Conservation (phyloP, 2,329 filamentous ascomycete species). For the Endothia cerciana region DNA sequence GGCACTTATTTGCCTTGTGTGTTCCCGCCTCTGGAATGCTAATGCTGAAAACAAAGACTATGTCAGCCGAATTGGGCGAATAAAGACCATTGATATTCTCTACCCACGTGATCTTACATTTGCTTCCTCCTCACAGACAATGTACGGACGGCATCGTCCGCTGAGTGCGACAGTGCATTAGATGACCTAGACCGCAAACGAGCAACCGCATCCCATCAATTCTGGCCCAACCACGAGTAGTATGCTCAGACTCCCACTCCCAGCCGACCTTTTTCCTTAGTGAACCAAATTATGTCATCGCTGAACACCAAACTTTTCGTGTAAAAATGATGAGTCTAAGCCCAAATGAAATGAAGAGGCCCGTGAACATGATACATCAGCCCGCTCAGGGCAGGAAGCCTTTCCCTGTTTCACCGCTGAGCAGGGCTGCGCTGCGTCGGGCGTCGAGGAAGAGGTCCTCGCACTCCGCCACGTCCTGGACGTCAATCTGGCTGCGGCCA, state of each 20-base stretch:
- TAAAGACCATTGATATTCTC: conserved; percentile 29
- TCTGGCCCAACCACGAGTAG: conserved; percentile 25
- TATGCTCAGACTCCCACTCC: conserved; percentile 35
- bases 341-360: conserved; percentile 13
- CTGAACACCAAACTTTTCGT: conserved; percentile 30
- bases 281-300: conserved; percentile 32
- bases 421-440: conserved; percentile 73
- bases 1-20: conserved; percentile 20
- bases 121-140: conserved; percentile 19
- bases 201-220: conserved; percentile 19
- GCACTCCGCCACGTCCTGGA: conserved; percentile 78
- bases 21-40: conserved; percentile 32
- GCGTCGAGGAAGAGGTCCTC: conserved; percentile 85
- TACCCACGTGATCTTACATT: conserved; percentile 33
- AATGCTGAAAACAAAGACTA: conserved; percentile 41
- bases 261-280: conserved; percentile 30
- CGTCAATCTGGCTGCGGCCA: conserved; percentile 75
- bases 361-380: conserved; percentile 43
- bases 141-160: conserved; percentile 10
- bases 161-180: conserved; percentile 14
- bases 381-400: conserved; percentile 66
- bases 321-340: conserved; percentile 35
- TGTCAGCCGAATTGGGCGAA: conserved; percentile 41
- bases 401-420: conserved; percentile 64
- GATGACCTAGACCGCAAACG: conserved; percentile 27